Evolutionary conservation across 2,329 filamentous ascomycete genomes (phyloP).

Genomic region (Ceratocystis diversiconidia): DNA sequence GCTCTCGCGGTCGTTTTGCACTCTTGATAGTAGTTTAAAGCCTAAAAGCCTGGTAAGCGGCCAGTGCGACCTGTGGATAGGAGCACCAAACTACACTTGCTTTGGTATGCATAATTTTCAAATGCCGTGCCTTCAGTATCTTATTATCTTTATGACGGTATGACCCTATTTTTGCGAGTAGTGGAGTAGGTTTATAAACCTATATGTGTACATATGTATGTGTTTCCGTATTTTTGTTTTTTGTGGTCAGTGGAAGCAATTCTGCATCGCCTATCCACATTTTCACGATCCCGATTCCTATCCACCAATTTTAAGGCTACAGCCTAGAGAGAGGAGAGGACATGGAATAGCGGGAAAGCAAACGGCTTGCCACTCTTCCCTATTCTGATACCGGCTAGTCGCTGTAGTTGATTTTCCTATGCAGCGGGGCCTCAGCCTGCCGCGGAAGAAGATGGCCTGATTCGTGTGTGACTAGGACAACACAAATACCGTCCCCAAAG

Average conservation of each 20-base stretch:
- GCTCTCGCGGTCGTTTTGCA: not conserved
- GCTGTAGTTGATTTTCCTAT: not conserved
- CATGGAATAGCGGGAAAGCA: too few relatives aligned
- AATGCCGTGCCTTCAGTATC: too few relatives aligned
- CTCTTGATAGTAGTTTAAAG: too few relatives aligned
- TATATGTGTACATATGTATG: not conserved
- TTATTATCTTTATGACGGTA: not conserved
- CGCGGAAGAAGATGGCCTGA: not conserved
- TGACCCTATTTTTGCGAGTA: not conserved
- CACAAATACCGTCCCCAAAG: not conserved
- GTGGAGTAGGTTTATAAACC: not conserved
- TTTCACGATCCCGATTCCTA: not conserved
- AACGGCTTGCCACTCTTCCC: too few relatives aligned
- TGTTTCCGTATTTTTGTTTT: not conserved
- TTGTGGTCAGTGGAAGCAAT: not conserved
- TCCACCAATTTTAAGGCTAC: not conserved
- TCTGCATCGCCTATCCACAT: not conserved
- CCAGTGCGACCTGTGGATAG: too few relatives aligned
- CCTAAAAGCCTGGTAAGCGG: too few relatives aligned
- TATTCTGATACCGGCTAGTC: too few relatives aligned
- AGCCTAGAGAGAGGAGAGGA: too few relatives aligned
- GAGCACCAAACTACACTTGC: too few relatives aligned
- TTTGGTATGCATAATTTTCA: too few relatives aligned
- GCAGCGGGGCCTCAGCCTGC: not conserved
- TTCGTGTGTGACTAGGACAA: not conserved